Conservation (phyloP, 1,284 basidiomycete species). For the Pyrrhoderma noxium region DNA sequence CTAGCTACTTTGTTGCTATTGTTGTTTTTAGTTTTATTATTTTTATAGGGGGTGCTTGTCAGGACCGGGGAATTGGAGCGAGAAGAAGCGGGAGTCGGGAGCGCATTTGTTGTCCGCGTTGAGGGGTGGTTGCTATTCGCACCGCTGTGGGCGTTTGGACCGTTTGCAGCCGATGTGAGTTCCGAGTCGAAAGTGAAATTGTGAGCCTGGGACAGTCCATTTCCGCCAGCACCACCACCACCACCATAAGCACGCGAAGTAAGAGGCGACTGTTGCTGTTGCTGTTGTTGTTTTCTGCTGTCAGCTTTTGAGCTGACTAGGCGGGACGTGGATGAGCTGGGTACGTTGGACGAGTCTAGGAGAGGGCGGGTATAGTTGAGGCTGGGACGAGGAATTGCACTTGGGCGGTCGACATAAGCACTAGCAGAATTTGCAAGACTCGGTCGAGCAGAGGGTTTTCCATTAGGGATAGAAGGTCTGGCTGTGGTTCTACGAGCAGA, state of each 20-base stretch:
- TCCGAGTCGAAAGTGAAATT: constrained; percentile 35
- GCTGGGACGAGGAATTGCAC: constrained; percentile 43
- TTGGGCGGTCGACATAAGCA: constrained; percentile 29
- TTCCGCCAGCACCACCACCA: too few species aligned
- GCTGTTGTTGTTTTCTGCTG: constrained; percentile 22
- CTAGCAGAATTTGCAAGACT: constrained; percentile 12
- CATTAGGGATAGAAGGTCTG: constrained; percentile 6
- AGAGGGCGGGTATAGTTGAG: constrained; percentile 26
- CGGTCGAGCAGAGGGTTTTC: too few species aligned
- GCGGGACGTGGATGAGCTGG: not conserved
- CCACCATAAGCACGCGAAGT: constrained; percentile 24
- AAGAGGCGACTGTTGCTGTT: not conserved
- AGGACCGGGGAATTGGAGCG: constrained; percentile 33
- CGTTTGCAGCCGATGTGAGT: not conserved
- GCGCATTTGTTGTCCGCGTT: constrained; percentile 23
- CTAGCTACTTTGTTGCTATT: constrained; percentile 22
- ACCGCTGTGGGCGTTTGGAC: not conserved
- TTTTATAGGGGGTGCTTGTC: not conserved
- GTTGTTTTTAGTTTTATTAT: too few species aligned
- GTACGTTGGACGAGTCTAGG: constrained; percentile 1
- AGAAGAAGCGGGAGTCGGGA: constrained; percentile 29
- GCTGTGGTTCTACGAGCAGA: not conserved
- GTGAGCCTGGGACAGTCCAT: constrained; percentile 21
- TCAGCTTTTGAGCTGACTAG: constrained; percentile 9
- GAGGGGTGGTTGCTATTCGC: constrained; percentile 19